These are phyloP conservation scores for Ophiostoma himal-ulmi DNA, from an alignment of 2,329 filamentous ascomycete genomes.

Conservation along the genomic window DNA sequence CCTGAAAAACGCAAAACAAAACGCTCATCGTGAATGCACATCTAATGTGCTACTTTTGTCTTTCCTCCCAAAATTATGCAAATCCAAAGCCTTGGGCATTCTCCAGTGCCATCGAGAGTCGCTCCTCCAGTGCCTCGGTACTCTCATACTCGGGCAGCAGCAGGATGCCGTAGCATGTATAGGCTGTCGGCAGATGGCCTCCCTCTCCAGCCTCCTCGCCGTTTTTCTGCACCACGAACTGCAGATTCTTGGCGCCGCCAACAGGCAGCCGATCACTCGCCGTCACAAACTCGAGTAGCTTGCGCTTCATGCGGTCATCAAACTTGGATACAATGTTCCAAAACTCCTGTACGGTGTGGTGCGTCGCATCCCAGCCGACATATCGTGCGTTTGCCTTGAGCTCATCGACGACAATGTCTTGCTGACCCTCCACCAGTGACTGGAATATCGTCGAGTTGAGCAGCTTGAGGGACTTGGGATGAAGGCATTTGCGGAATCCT, in stretches of 20 bases:
- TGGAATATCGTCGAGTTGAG: constrained; percentile 67
- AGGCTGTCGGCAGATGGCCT: constrained; percentile 70
- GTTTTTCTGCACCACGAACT: constrained; percentile 78
- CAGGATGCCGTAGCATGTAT: constrained; percentile 89
- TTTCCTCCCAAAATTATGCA: constrained; percentile 43
- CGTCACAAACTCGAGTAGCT: constrained; percentile 88
- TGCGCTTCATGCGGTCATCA: constrained; percentile 62
- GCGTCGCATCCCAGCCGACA: constrained; percentile 67
- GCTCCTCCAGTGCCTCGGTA: constrained; percentile 63
- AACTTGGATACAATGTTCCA: constrained; percentile 73
- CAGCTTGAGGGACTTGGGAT: constrained; percentile 63
- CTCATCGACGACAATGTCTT: constrained; percentile 70
- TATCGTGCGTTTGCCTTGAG: constrained; percentile 69
- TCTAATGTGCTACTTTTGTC: neutral
- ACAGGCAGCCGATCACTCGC: constrained; percentile 86
- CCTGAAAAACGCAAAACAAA: constrained; percentile 5
- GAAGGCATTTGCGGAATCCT: constrained; percentile 73
- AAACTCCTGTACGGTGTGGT: constrained; percentile 69
- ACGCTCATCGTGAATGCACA: neutral
- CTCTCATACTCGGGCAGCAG: constrained; percentile 76
- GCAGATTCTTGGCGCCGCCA: constrained; percentile 72
- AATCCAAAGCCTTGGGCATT: constrained; percentile 88
- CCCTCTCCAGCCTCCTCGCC: constrained; percentile 52
- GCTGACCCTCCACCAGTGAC: constrained; percentile 73
- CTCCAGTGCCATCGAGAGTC: constrained; percentile 77